phyloP scores from a whole-genome alignment of 345 rosid genomes.

The Litchi chinensis region DNA sequence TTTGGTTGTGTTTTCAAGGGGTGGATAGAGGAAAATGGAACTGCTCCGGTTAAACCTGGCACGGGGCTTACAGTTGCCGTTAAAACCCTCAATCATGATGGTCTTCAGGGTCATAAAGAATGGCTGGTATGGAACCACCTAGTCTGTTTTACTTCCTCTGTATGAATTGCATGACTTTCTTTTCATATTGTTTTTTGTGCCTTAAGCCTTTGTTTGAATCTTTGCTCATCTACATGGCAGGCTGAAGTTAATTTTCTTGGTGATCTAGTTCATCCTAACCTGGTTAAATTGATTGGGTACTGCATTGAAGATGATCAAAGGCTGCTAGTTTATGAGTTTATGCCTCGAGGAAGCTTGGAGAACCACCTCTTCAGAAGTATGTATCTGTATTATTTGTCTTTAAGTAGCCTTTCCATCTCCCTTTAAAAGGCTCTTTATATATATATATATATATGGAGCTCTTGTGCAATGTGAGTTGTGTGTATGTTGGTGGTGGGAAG shows the following conservation, averaged over 20 bases:
- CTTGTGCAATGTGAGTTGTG: not conserved
- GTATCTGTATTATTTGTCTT: constrained; percentile 1
- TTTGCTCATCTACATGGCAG: constrained; percentile 43
- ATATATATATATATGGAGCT: no score
- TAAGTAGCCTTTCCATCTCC: not conserved
- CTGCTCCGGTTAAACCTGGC: constrained; percentile 97
- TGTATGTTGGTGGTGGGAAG: not conserved
- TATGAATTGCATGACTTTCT: not conserved
- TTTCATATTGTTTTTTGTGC: not conserved
- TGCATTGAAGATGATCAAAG: constrained; percentile 69
- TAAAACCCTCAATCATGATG: constrained; percentile 96
- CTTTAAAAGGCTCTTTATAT: not conserved
- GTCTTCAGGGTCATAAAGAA: constrained; percentile 98
- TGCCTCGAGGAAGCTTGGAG: constrained; percentile 74
- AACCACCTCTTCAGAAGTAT: constrained; percentile 69
- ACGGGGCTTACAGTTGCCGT: constrained; percentile 97
- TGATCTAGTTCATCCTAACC: constrained; percentile 59
- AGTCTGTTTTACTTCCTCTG: not conserved
- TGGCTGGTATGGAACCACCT: constrained; percentile 74
- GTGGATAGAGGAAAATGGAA: constrained; percentile 97
- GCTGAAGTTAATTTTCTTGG: constrained; percentile 78
- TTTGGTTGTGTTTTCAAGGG: constrained; percentile 98
- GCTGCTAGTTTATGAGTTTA: constrained; percentile 64
- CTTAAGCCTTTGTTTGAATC: constrained; percentile 15
- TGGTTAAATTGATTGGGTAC: constrained; percentile 59